Evolutionary conservation across 2,329 filamentous ascomycete species (phyloP), one percentile per base, ranked within the genome.

Genomic region (Aspergillus sclerotialis): DNA sequence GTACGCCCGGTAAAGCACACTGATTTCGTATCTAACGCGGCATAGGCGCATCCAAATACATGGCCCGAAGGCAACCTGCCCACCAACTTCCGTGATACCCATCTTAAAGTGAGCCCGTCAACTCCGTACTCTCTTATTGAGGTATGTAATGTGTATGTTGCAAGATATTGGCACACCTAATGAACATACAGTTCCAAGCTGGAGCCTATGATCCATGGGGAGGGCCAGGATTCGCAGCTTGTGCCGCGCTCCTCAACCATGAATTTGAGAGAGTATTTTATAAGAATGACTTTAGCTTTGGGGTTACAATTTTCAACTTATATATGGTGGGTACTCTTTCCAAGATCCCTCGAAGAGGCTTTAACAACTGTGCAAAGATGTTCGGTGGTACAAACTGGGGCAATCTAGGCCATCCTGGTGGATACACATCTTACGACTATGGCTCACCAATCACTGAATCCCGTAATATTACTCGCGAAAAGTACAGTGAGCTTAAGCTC

Each of bases 361-460:
- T n/a, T n/a, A n/a, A n/a, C n/a, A 23, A 27, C 15, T 15, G 7
- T 29, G 2, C 18, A 21, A 11, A 75, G 73, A 79, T 73, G 1
- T 84, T 73, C 44, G 85, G 85, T 10, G 85, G 84, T 5, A 89
- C 84, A 0, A 92, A 90, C 53, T 90, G 84, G 85, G 84, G 84
- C 0, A 89, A 87, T 42, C 58, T 86, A 4, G 82, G 84, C 0
- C 76, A 86, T 44, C 71, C 80, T 7, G 79, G 77, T 8, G 77
- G 72, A 3, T 80, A 80, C 40, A 78, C 73, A 0, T 72, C 67
- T 3, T 80, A 80, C 48, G 75, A 80, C 46, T 80, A 78, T 45
- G 72, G 74, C 4, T 68, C 77, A 4, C 65, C 70, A 5, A 85
- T 90, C 33, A 70, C 72, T 1, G 85, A 92, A 51, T 78, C 84